phyloP scores from a whole-genome alignment of 148 eudicot species.

The Dysphania ambrosioides region DNA sequence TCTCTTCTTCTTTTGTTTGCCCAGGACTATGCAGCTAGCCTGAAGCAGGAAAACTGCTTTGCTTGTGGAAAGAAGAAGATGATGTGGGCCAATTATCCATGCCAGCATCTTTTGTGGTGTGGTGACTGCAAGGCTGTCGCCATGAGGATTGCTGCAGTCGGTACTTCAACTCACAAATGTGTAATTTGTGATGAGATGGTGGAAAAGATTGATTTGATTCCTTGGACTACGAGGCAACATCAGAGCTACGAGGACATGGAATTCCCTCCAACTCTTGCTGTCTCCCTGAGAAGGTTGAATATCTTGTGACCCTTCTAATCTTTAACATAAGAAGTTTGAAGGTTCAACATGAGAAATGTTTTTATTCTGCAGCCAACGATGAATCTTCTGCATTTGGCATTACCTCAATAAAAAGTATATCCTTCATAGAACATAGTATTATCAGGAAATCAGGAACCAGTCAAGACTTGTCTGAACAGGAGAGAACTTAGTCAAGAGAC shows the following conservation, averaged over 20 bases:
- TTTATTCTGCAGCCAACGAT: background rate
- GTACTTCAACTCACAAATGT: conserved; percentile 32
- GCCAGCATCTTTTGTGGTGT: conserved; percentile 40
- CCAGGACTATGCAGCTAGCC: conserved; percentile 34
- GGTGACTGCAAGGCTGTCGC: conserved; percentile 32
- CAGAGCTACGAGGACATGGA: conserved; percentile 20
- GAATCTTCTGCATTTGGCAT: background rate
- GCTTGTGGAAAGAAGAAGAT: conserved; percentile 31
- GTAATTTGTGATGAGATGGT: conserved; percentile 36
- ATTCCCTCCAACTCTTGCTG: conserved; percentile 28
- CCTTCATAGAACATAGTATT: too few species aligned
- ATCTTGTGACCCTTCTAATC: background rate
- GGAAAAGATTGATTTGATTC: conserved; percentile 26
- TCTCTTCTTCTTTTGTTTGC: background rate
- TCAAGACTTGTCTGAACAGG: too few species aligned
- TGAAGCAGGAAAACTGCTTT: conserved; percentile 30
- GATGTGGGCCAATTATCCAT: conserved; percentile 42
- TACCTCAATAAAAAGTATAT: background rate
- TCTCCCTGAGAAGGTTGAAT: conserved; percentile 23
- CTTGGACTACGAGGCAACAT: conserved; percentile 16
- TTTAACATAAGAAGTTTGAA: background rate
- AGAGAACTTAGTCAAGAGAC: too few species aligned
- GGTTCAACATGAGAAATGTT: background rate
- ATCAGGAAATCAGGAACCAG: too few species aligned
- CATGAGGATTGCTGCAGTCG: conserved; percentile 28